Base-by-base conservation (phyloP, 2,329 filamentous ascomycete genomes). In the Talaromyces rugulosus region DNA sequence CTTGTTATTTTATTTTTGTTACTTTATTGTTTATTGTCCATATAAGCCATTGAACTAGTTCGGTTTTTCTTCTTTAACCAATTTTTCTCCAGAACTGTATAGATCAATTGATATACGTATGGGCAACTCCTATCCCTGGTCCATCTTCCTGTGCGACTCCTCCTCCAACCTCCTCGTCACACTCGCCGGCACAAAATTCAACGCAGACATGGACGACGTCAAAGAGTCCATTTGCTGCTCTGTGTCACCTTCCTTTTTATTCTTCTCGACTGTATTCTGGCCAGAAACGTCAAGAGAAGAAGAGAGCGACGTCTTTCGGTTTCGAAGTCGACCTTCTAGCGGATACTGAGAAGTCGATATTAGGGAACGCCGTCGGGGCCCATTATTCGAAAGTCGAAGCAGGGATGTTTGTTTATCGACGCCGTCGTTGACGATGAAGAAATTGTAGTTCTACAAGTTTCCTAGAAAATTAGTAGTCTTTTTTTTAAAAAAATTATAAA, bases 391-490 rank as follows among this genome's bases (percentile, higher is more conserved):
- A 9, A 70, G 68, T 56, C 86, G 81, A 12, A 98, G 80, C 77
- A 99, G 86, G 18, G 92, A 96, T 51, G 82, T 87, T 58, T 91
- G 86, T 55, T 89, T 89, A 70, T 97, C 94, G 64, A 97, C 90
- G n/a, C 95, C 95, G 64, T 91, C 87, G 66, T 92, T 91, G 2
- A 96, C 89, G 58, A 98, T 85, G 56, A 87, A 86, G 70, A 96
- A 96, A 75, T 96, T 94, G 77, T 92, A 96, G 69, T 91, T 90
- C 77, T 81, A 69, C 1, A 11, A 8, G 9, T 55, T 54, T 7
- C 7, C 33, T 16, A 18, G 14, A 27, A 51, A 16, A 44, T 58
- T 28, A 58, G 56, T 58, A 23, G 31, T 31, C 4, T n/a, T 11
- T 28, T 33, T 33, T 27, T 31, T 33, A 60, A 50, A 30, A 31